Base-by-base conservation (phyloP, 164 flowering plant genomes). In the Warburgia ugandensis region DNA sequence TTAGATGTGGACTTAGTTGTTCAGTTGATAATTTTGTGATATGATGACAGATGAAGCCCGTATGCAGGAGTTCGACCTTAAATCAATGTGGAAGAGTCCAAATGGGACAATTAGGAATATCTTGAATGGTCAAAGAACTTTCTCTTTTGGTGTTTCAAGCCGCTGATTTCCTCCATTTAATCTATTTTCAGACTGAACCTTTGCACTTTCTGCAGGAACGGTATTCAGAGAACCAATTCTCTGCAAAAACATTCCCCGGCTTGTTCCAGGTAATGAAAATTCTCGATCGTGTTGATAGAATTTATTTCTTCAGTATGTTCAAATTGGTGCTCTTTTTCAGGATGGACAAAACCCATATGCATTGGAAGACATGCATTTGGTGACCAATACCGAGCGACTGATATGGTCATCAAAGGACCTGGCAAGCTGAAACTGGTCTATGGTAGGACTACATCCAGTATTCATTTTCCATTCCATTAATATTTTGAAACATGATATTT, bases 331-430 rank as follows among this genome's bases (percentile, higher is more conserved):
- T 14, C n/a, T 6, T 32, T 61, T 9, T 37, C 65, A 86, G 96
- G 98, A 28, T 92, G 98, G 98, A 85, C 81, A n/a, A 88, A 83
- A 71, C 88, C 98, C 47, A 92, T 92, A 45, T 91, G 98, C 83
- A 85, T 91, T 47, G 98, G 98, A 64, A 83, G 98, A 49, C 98
- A 91, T 66, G 98, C 98, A 58, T 92, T 87, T 79, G 96, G 95
- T 64, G 96, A 92, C 67, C 98, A 92, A 56, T 92, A 92, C 67
- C 60, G 76, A 37, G 98, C 98, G 11, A 91, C 98, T 65, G 98
- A 91, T 71, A 8, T 83, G 36, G 98, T 91, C 6, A 76, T 91
- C 37, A 73, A 77, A 72, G 98, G 96, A 71, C 56, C 94, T 59
- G 98, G 98, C 22, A 87, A 78, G 59, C 81, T 91, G 49, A 91